Conservation (phyloP, 257 asterid genomes). For the Gardenia jasminoides region DNA sequence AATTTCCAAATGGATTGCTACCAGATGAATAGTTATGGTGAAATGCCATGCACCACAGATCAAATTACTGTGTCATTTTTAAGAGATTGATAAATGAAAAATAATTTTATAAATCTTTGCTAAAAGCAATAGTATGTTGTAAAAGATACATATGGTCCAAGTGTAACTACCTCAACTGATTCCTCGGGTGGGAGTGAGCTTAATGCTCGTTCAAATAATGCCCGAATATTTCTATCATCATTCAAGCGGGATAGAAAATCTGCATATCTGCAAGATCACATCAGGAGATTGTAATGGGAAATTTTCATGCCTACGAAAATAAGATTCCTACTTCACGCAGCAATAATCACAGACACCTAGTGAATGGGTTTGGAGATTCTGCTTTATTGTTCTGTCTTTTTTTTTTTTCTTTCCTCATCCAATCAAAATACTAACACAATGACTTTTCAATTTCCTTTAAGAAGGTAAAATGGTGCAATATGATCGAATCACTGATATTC, state of each 20-base stretch:
- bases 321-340: not conserved
- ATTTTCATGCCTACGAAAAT: not conserved
- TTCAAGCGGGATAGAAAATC: conserved; percentile 92
- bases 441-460: not conserved
- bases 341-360: not conserved
- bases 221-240: conserved; percentile 94
- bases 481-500: conserved; percentile 15
- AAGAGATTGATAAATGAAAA: not conserved
- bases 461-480: not conserved
- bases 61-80: not conserved
- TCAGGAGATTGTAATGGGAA: conserved; percentile 9
- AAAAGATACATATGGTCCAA: too few relatives aligned
- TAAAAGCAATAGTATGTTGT: too few relatives aligned
- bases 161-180: conserved; percentile 74
- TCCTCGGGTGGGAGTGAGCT: conserved; percentile 90
- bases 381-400: not conserved
- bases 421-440: not conserved
- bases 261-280: conserved; percentile 69
- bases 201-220: conserved; percentile 94
- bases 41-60: not conserved
- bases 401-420: conserved; percentile 3
- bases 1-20: not conserved
- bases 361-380: not conserved
- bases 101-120: too few relatives aligned
- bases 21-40: not conserved